Conservation (phyloP, 257 asterid species). For the Solanum lycopersicoides region DNA sequence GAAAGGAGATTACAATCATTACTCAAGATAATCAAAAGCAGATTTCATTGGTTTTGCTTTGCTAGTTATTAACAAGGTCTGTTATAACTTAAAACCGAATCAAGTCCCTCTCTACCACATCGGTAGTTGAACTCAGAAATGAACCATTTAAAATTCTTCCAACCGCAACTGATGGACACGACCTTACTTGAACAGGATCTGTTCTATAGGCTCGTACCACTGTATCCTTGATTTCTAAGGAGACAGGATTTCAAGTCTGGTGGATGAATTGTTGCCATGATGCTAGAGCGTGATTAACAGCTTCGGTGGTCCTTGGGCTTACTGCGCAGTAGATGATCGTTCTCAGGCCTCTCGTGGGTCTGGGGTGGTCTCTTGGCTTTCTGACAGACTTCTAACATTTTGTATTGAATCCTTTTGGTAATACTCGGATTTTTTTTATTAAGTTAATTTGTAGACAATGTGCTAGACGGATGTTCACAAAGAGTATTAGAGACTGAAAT, state of each 20-base stretch:
- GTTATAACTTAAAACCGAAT: neutral
- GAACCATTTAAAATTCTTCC: neutral
- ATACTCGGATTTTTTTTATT: neutral
- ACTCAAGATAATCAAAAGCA: neutral
- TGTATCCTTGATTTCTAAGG: neutral
- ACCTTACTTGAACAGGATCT: neutral
- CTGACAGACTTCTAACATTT: neutral
- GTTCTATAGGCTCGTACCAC: neutral
- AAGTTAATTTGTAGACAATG: neutral
- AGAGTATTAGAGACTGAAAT: constrained; percentile 43
- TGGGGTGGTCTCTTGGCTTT: neutral
- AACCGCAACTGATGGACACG: neutral
- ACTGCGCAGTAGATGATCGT: neutral
- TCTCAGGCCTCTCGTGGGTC: neutral
- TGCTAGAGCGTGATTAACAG: neutral
- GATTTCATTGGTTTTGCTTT: neutral
- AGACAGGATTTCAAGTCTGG: neutral
- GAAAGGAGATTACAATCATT: too few species aligned
- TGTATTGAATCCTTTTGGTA: neutral
- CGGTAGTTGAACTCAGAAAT: neutral
- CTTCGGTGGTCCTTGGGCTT: neutral
- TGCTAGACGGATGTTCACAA: neutral
- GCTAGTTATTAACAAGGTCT: neutral
- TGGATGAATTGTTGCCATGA: neutral
- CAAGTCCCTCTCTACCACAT: neutral